phyloP scores from a whole-genome alignment of 2,329 filamentous ascomycete species.

The Trichoderma lentiforme region DNA sequence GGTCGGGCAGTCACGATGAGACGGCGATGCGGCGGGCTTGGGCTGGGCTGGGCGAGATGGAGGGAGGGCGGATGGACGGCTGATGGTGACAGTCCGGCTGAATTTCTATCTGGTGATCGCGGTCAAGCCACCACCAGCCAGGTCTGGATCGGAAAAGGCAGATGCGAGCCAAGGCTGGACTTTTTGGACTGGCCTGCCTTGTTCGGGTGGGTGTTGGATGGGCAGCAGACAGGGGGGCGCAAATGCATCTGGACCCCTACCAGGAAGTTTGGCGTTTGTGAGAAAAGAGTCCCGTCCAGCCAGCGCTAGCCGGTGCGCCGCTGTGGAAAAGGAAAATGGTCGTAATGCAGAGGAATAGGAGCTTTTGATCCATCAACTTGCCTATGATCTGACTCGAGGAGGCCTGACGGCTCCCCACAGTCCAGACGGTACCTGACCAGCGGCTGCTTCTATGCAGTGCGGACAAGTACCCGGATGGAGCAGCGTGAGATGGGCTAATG shows the following conservation, averaged over 20 bases:
- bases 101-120: constrained; percentile 1
- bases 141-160: not conserved
- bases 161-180: not conserved
- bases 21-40: not conserved
- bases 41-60: not conserved
- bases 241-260: not conserved
- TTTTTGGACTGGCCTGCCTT: not conserved
- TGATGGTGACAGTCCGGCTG: not conserved
- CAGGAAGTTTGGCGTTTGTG: not conserved
- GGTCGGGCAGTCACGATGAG: not conserved
- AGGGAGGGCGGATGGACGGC: not conserved
- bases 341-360: not conserved
- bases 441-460: not conserved
- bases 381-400: constrained; percentile 4
- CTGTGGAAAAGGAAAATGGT: not conserved
- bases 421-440: not conserved
- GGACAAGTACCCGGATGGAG: not conserved
- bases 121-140: not conserved
- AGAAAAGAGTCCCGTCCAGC: not conserved
- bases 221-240: not conserved
- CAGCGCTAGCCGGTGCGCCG: not conserved
- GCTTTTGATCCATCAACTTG: not conserved
- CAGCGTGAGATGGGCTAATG: not conserved
- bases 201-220: not conserved
- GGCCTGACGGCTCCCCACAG: not conserved